Percentiles rank a stretch among this genome's conserved stretches.
These are phyloP conservation scores for Fusarium anguioides DNA, from an alignment of 2,329 filamentous ascomycete species.

Conservation along the genomic window DNA sequence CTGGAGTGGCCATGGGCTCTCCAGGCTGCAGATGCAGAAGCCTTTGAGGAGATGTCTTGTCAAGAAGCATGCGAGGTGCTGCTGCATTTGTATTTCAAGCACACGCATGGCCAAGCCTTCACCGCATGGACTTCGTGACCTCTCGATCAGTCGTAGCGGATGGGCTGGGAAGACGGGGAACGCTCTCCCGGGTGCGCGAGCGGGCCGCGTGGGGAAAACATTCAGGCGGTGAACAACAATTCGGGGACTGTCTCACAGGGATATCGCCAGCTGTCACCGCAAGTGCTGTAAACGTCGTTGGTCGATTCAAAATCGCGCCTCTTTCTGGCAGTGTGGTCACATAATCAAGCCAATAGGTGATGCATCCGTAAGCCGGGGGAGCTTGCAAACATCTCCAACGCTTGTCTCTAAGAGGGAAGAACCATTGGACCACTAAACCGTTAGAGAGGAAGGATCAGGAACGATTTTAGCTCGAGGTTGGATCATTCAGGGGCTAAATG, in stretches of 20 bases:
- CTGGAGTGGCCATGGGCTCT: conserved; percentile 41
- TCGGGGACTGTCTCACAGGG: conserved; percentile 30
- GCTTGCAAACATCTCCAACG: conserved; percentile 33
- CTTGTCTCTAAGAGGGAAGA: conserved; percentile 33
- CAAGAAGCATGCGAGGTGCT: conserved; percentile 32
- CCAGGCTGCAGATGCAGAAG: conserved; percentile 41
- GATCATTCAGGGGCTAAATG: conserved; percentile 22
- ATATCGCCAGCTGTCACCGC: conserved; percentile 46
- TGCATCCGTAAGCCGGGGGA: conserved; percentile 37
- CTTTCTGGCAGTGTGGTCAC: conserved; percentile 19
- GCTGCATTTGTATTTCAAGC: conserved; percentile 43
- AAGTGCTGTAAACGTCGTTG: conserved; percentile 42
- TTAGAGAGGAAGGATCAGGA: conserved; percentile 28
- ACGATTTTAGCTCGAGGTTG: conserved; percentile 35
- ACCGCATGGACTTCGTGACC: conserved; percentile 28
- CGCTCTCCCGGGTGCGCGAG: conserved; percentile 34
- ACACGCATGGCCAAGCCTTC: conserved; percentile 26
- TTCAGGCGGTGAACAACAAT: conserved; percentile 44
- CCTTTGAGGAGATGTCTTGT: conserved; percentile 29
- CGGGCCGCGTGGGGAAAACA: conserved; percentile 44
- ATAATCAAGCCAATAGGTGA: conserved; percentile 43
- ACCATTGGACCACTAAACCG: conserved; percentile 40
- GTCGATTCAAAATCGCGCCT: conserved; percentile 27
- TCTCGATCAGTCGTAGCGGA: conserved; percentile 24
- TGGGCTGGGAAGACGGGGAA: conserved; percentile 34